phyloP scores from a whole-genome alignment of 805 yeast species.

The Debaryomyces tyrocola region DNA sequence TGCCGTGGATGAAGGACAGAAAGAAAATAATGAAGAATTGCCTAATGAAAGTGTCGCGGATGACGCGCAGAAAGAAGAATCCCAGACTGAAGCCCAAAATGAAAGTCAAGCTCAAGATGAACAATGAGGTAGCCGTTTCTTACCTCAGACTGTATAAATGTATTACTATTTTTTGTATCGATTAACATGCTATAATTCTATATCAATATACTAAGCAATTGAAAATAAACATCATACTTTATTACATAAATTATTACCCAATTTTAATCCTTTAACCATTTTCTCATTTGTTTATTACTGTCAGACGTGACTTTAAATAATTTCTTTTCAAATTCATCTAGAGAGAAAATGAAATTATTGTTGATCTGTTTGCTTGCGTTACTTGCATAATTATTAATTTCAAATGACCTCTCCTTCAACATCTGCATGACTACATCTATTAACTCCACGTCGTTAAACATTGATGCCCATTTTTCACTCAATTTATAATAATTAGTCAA shows the following conservation, averaged over 20 bases:
- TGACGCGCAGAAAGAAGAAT: not conserved
- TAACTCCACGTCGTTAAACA: constrained; percentile 67
- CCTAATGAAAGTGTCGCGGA: not conserved
- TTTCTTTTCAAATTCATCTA: constrained; percentile 76
- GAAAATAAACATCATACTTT: not conserved
- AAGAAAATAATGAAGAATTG: not conserved
- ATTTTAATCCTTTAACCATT: constrained; percentile 30
- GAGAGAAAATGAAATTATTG: constrained; percentile 54
- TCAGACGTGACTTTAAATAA: constrained; percentile 56
- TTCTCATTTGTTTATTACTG: constrained; percentile 39
- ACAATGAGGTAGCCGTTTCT: not conserved
- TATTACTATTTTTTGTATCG: not conserved
- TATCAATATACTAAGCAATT: constrained; percentile 1
- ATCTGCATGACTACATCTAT: constrained; percentile 49
- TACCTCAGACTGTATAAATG: not conserved
- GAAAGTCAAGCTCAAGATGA: not conserved
- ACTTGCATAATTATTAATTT: constrained; percentile 69
- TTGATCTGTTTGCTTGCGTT: constrained; percentile 50
- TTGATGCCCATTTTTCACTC: constrained; percentile 72
- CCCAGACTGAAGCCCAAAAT: too few species aligned
- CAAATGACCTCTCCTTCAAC: constrained; percentile 64
- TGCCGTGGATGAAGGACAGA: not conserved
- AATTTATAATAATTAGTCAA: constrained; percentile 67
- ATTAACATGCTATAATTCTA: not conserved
- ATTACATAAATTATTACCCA: not conserved